A percentile compares a stretch with the other conserved stretches of the same genome.
These are phyloP conservation scores for Ganoderma leucocontextum DNA, from an alignment of 1,284 basidiomycete species.

Conservation along the genomic window DNA sequence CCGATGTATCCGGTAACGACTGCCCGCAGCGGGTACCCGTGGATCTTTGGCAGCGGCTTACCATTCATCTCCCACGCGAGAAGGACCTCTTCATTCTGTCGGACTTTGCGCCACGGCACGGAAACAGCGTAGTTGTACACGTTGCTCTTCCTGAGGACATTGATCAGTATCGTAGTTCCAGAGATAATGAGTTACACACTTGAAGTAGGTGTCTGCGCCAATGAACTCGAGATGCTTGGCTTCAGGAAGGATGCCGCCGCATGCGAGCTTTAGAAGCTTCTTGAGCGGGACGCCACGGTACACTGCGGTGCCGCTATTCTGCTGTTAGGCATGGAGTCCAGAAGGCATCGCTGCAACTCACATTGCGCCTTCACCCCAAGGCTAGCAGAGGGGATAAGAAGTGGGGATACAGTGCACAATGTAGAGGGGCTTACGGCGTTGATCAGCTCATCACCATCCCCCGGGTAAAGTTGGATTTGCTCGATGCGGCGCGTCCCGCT, in stretches of 20 bases:
- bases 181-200: slow-evolving; percentile 43
- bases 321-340: neutral
- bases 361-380: slow-evolving; percentile 67
- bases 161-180: neutral
- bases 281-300: slow-evolving; percentile 61
- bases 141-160: slow-evolving; percentile 50
- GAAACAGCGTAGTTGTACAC: slow-evolving; percentile 65
- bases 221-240: slow-evolving; percentile 63
- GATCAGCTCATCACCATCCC: slow-evolving; percentile 66
- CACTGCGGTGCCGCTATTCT: slow-evolving; percentile 40
- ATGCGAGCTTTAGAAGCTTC: slow-evolving; percentile 61
- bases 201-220: slow-evolving; percentile 67
- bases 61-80: slow-evolving; percentile 71
- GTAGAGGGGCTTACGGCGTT: slow-evolving; percentile 44
- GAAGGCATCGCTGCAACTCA: slow-evolving; percentile 36
- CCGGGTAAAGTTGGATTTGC: slow-evolving; percentile 61
- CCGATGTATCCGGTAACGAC: slow-evolving; percentile 68
- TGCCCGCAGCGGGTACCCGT: slow-evolving; percentile 62
- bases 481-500: slow-evolving; percentile 62
- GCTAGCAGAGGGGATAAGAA: slow-evolving; percentile 30
- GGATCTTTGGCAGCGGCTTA: slow-evolving; percentile 58
- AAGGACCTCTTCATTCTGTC: slow-evolving; percentile 58
- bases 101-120: slow-evolving; percentile 60
- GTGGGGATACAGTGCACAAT: neutral
- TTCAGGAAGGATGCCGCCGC: slow-evolving; percentile 57